These are phyloP conservation scores for Acaromyces ingoldii DNA, from an alignment of 1,284 basidiomycete species.

Conservation along the genomic window DNA sequence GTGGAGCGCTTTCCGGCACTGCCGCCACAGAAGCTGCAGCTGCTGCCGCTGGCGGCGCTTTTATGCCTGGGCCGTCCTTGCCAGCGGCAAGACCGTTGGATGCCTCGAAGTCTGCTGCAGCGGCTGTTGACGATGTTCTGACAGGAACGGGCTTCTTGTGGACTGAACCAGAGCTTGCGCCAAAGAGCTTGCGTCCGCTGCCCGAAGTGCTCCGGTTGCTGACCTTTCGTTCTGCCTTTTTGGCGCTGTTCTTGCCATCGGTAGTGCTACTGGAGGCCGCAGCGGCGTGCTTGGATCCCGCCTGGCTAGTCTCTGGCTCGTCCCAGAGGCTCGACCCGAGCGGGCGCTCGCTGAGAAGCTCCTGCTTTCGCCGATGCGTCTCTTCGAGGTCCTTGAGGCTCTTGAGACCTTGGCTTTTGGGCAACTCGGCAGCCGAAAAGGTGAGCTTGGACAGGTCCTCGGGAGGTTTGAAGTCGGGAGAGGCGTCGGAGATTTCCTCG, in stretches of 20 bases:
- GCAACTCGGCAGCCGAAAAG: not conserved
- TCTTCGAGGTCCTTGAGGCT: constrained; percentile 12
- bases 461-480: not conserved
- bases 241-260: not conserved
- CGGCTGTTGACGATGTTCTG: no score
- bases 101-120: no score
- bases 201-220: no score
- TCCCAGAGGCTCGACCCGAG: constrained; percentile 4
- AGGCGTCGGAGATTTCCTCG: constrained; percentile 1
- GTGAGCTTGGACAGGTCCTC: constrained; percentile 7
- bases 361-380: constrained; percentile 15
- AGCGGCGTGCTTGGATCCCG: not conserved
- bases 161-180: no score
- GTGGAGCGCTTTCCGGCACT: no score
- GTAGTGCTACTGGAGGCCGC: no score
- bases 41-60: no score
- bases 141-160: no score
- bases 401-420: constrained; percentile 3
- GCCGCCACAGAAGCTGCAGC: no score
- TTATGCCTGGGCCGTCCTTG: no score
- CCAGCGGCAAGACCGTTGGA: no score
- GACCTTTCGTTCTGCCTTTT: not conserved
- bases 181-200: no score
- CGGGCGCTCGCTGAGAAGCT: constrained; percentile 11
- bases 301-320: constrained; percentile 7